Evolutionary conservation across 331 rosid species (phyloP).

Genomic region (Acacia pycnantha): DNA sequence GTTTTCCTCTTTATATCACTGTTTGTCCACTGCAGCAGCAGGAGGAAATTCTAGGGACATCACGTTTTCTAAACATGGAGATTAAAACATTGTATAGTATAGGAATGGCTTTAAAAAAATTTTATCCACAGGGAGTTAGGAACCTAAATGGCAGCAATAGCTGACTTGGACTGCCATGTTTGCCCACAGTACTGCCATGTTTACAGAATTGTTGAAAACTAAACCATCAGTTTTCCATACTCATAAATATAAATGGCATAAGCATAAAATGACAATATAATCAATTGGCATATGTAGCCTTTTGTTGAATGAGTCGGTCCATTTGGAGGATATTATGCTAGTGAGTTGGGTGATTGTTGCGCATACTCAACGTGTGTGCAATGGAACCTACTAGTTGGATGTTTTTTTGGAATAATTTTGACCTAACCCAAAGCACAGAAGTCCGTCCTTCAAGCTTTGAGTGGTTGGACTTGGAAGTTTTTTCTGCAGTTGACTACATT

Average conservation of each 20-base stretch:
- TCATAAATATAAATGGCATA: not conserved
- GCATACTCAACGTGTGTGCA: not conserved
- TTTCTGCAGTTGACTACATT: not conserved
- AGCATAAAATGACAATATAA: not conserved
- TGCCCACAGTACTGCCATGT: not conserved
- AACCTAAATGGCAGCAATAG: not conserved
- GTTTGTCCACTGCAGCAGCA: not conserved
- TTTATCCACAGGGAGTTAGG: not conserved
- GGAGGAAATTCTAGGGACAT: not conserved
- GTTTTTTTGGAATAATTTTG: not conserved
- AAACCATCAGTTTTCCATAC: not conserved
- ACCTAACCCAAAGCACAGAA: not conserved
- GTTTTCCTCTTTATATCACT: not conserved
- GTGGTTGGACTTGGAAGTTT: not conserved
- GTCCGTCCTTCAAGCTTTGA: not conserved
- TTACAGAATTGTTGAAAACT: not conserved
- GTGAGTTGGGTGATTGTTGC: not conserved
- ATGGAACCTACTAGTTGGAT: not conserved
- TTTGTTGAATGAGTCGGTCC: not conserved
- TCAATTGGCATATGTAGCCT: not conserved
- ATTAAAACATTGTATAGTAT: not conserved
- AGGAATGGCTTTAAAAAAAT: not conserved
- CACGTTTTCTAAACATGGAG: not conserved
- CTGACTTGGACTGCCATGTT: not conserved
- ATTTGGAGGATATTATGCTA: not conserved